These are phyloP conservation scores for Botrytis cinerea DNA, from an alignment of 2,329 filamentous ascomycete species.

Conservation along the genomic window DNA sequence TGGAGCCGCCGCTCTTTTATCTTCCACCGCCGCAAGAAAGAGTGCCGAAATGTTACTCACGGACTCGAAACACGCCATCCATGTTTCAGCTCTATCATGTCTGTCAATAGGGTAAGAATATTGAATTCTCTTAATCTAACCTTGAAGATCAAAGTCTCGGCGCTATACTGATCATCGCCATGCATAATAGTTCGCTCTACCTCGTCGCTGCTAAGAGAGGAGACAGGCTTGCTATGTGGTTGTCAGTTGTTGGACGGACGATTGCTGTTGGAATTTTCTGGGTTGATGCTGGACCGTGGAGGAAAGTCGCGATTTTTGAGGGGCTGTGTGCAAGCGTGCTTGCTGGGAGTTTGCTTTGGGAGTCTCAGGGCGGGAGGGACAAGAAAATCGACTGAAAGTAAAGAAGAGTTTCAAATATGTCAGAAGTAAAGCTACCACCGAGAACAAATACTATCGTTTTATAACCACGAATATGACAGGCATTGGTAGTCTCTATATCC, in stretches of 20 bases:
- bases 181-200: constrained; percentile 1
- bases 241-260: constrained; percentile 6
- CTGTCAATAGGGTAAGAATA: constrained; percentile 13
- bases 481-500: too few species aligned
- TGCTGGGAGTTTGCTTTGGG: constrained; percentile 19
- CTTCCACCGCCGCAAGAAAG: background rate
- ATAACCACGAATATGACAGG: too few species aligned
- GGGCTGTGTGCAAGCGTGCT: background rate
- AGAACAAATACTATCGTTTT: too few species aligned
- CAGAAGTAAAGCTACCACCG: too few species aligned
- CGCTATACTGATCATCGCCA: background rate
- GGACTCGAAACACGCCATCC: constrained; percentile 14
- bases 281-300: constrained; percentile 12
- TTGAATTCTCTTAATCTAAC: background rate
- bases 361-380: too few species aligned
- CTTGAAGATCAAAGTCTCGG: background rate
- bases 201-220: constrained; percentile 7
- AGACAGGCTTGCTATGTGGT: constrained; percentile 13
- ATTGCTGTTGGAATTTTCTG: constrained; percentile 10
- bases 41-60: constrained; percentile 15
- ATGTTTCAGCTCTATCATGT: constrained; percentile 13
- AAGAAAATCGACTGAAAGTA: too few species aligned
- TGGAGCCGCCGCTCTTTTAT: constrained; percentile 7
- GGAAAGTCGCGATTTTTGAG: constrained; percentile 14
- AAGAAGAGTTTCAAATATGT: too few species aligned